These are phyloP conservation scores for Aureobasidium musti DNA, from an alignment of 2,329 filamentous ascomycete species.

Conservation along the genomic window DNA sequence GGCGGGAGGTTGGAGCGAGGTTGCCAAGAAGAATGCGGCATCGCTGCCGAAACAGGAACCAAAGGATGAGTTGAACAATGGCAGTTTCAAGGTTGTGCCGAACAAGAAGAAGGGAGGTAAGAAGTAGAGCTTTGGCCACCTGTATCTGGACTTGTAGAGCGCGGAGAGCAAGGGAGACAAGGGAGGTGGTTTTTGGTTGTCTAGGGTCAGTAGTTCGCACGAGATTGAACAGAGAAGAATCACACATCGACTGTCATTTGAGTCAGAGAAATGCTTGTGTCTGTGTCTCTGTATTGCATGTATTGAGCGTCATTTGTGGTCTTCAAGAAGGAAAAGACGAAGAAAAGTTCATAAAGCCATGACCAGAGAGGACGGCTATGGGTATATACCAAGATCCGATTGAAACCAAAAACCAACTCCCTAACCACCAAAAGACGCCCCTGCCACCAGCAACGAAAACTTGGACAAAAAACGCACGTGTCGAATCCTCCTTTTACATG, in stretches of 20 bases:
- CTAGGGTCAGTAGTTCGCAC: not conserved
- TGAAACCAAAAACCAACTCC: not conserved
- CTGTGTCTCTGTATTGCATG: not conserved
- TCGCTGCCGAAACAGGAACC: constrained; percentile 39
- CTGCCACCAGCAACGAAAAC: not conserved
- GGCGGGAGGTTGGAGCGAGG: constrained; percentile 85
- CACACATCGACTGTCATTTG: not conserved
- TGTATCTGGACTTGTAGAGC: not conserved
- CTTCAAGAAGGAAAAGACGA: not conserved
- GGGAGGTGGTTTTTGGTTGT: not conserved
- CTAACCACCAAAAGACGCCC: not conserved
- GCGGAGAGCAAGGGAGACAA: not conserved
- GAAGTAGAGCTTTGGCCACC: constrained; percentile 34
- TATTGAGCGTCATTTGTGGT: not conserved
- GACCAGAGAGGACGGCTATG: not conserved
- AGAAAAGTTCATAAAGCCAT: constrained; percentile 18
- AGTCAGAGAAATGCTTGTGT: not conserved
- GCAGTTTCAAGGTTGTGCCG: constrained; percentile 86
- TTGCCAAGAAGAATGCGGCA: constrained; percentile 76
- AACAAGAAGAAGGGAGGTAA: constrained; percentile 79
- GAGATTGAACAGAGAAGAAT: not conserved
- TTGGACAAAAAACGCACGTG: not conserved
- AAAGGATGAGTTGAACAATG: constrained; percentile 51
- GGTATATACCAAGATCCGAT: constrained; percentile 1
- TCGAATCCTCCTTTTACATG: constrained; percentile 54